Percentiles rank a stretch among this genome's conserved stretches.
phyloP scores from a whole-genome alignment of 2,329 filamentous ascomycete species.

The Chaetomiaceae sp. region DNA sequence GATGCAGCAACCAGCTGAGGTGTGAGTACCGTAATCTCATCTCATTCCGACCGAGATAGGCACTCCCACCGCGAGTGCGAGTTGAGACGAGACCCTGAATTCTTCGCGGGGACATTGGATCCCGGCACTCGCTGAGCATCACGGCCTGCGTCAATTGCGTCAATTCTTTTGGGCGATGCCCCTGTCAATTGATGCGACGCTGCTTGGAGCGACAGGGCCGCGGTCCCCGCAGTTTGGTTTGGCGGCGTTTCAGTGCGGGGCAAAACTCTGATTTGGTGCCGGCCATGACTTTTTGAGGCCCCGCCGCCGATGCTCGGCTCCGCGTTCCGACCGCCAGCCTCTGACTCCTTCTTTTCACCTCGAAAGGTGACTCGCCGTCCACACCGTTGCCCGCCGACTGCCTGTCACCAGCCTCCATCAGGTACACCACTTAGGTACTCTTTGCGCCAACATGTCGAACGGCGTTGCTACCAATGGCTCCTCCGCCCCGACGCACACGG shows the following conservation, averaged over 20 bases:
- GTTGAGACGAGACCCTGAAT: neutral
- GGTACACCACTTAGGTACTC: too few species aligned
- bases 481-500: constrained; percentile 36
- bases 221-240: constrained; percentile 4
- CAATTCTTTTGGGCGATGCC: neutral
- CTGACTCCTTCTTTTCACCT: constrained; percentile 7
- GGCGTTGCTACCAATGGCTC: constrained; percentile 37
- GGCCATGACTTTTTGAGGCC: constrained; percentile 10
- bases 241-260: constrained; percentile 16
- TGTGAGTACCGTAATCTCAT: neutral
- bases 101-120: neutral
- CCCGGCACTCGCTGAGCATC: neutral
- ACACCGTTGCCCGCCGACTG: neutral
- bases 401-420: neutral
- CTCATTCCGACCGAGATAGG: neutral
- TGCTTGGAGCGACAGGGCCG: constrained; percentile 2
- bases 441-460: constrained; percentile 37
- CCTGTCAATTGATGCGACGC: constrained; percentile 13
- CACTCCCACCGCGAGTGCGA: neutral
- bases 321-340: constrained; percentile 5
- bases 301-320: constrained; percentile 22
- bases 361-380: neutral
- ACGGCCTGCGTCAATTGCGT: constrained; percentile 6
- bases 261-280: constrained; percentile 15
- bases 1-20: neutral